Evolutionary conservation across 306 rosid genomes (phyloP).

Genomic region (Fragaria vesca): DNA sequence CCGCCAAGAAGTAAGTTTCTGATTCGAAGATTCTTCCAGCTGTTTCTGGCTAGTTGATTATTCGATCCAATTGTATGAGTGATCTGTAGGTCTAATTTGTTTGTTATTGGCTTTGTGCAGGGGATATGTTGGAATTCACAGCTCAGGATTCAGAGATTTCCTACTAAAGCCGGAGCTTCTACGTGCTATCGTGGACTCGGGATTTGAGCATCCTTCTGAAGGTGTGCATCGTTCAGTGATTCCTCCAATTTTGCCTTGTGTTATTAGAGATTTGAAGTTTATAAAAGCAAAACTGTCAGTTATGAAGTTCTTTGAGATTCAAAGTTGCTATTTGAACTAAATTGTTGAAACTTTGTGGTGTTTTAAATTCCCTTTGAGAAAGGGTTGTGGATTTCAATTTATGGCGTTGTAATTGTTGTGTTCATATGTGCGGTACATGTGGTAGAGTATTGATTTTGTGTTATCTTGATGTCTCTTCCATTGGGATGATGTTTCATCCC

Average conservation of each 20-base stretch:
- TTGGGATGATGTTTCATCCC: neutral
- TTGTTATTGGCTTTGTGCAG: slow-evolving; percentile 27
- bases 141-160: slow-evolving; percentile 99
- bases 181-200: slow-evolving; percentile 95
- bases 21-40: neutral
- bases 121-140: slow-evolving; percentile 98
- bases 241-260: neutral
- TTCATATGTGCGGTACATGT: neutral
- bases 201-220: slow-evolving; percentile 99
- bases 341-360: too few species aligned
- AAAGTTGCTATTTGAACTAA: neutral
- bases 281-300: neutral
- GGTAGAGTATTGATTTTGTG: neutral
- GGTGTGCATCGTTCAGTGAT: slow-evolving; percentile 38
- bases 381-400: neutral
- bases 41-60: neutral
- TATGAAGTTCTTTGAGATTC: neutral
- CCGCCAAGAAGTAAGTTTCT: slow-evolving; percentile 70
- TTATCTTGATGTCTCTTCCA: neutral
- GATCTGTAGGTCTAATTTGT: slow-evolving; percentile 4
- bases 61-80: neutral
- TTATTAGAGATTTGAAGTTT: neutral
- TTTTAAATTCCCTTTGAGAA: too few species aligned
- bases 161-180: slow-evolving; percentile 99
- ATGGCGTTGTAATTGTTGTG: neutral